Conservation (phyloP, 1,284 basidiomycete genomes). For the Schizopora paradoxa region DNA sequence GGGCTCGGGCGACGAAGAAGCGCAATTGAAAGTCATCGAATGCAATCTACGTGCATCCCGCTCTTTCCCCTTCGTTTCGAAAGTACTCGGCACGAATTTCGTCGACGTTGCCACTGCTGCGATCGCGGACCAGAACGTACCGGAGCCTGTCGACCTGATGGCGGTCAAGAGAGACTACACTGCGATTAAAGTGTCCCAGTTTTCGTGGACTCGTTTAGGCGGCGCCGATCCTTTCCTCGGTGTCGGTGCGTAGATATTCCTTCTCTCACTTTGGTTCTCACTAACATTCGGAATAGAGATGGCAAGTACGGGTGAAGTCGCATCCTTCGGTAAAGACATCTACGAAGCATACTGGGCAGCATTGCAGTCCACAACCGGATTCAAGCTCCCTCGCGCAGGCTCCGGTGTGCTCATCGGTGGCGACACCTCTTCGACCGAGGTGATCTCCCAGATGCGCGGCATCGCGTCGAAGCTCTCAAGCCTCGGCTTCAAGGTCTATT, state of each 20-base stretch:
- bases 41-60: slow-evolving; percentile 97
- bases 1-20: slow-evolving; percentile 47
- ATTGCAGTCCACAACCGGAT: slow-evolving; percentile 84
- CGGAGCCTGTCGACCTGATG: slow-evolving; percentile 94
- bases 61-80: slow-evolving; percentile 99
- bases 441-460: too few relatives aligned
- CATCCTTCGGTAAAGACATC: slow-evolving; percentile 92
- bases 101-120: slow-evolving; percentile 93
- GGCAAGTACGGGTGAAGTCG: slow-evolving; percentile 98
- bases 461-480: slow-evolving; percentile 76
- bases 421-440: slow-evolving; percentile 76
- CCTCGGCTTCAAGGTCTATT: slow-evolving; percentile 90
- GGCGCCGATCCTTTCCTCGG: slow-evolving; percentile 97
- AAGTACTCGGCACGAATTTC: slow-evolving; percentile 96
- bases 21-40: slow-evolving; percentile 94
- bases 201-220: slow-evolving; percentile 94
- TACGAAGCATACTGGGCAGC: slow-evolving; percentile 98
- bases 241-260: slow-evolving; percentile 60
- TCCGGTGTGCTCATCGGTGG: slow-evolving; percentile 91
- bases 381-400: slow-evolving; percentile 91
- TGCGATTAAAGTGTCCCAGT: slow-evolving; percentile 97
- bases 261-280: slow-evolving; percentile 1
- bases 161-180: slow-evolving; percentile 86
- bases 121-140: slow-evolving; percentile 87
- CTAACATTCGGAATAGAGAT: slow-evolving; percentile 61